Conservation (phyloP, 1,139 yeast genomes). For the Barnettozyma hawaiiensis region DNA sequence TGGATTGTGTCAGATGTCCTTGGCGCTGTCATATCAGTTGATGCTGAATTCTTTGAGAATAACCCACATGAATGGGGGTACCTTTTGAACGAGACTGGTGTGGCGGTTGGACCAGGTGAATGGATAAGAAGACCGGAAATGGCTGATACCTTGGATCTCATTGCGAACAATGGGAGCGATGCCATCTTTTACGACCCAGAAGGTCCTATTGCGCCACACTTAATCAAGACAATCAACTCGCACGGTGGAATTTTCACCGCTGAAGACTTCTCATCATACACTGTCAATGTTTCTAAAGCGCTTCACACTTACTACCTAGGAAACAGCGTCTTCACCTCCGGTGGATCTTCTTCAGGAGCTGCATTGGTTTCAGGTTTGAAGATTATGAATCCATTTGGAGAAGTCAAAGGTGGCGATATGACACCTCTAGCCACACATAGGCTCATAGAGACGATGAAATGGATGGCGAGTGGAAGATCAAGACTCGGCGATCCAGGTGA, state of each 20-base stretch:
- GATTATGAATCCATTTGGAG: constrained; percentile 44
- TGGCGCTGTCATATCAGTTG: constrained; percentile 36
- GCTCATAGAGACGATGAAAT: constrained; percentile 81
- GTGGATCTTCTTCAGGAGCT: constrained; percentile 80
- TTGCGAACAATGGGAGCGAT: constrained; percentile 72
- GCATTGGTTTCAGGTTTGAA: constrained; percentile 74
- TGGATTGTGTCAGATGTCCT: constrained; percentile 53
- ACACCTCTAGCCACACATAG: constrained; percentile 52
- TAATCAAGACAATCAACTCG: constrained; percentile 40
- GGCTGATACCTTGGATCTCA: constrained; percentile 59
- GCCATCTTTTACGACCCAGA: constrained; percentile 78
- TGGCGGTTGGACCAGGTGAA: constrained; percentile 50
- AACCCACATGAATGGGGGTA: constrained; percentile 49
- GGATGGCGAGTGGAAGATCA: constrained; percentile 84
- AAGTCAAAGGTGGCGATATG: constrained; percentile 38
- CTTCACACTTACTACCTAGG: constrained; percentile 42
- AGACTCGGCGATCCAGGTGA: constrained; percentile 64
- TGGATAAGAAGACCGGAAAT: constrained; percentile 49
- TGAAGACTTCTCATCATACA: constrained; percentile 61
- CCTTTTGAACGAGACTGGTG: constrained; percentile 34
- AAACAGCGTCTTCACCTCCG: constrained; percentile 56
- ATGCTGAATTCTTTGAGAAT: constrained; percentile 31
- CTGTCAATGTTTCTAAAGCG: constrained; percentile 52
- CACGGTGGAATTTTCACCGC: constrained; percentile 58
- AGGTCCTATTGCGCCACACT: constrained; percentile 60